Base-by-base conservation (phyloP, 495 filamentous ascomycete genomes). In the Daldinia bambusicola region DNA sequence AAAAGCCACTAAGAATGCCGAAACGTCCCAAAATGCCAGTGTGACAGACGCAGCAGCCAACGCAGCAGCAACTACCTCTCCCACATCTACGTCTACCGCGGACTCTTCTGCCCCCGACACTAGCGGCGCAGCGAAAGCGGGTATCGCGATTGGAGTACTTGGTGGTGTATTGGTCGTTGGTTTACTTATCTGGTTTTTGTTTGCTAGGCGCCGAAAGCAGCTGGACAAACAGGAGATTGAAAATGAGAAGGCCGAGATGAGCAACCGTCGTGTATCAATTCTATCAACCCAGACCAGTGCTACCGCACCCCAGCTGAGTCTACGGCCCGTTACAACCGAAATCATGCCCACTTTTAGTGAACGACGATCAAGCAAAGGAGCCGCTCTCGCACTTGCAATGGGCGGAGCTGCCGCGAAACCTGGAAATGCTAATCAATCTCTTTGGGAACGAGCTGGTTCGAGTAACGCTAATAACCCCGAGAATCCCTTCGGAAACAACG, bases 301-400 rank as follows among this genome's bases (percentile, higher is more conserved):
- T 78, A 80, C 80, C 16, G 89, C 89, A 16, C 92, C 95, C 3
- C 88, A 89, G 60, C 84, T 98, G 48, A 96, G 93, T 71, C 85
- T 97, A 55, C 90, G 93, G 40, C 95, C 94, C 0, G 87, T 97
- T 31, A 95, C 93, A 36, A 95, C 93, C 61, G 89, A 97, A 73
- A 96, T 98, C 78, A 84, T 91, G 12, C 94, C 94, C 8, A 90
- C 87, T 66, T 82, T 93, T 43, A 79, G 67, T 55, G 80, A 82
- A 63, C 71, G 79, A 75, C 75, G 80, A 74, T 76, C 80, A 59
- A 84, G 84, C 80, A 80, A 85, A 36, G 84, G 82, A 34, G 82
- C 81, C 57, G 79, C 79, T 45, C 70, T 81, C 52, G 68, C 78
- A 59, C 72, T 85, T 57, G 80, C 78, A 74, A 78, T 82, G 13